phyloP scores from a whole-genome alignment of 768 basidiomycete species.

The Lactarius hatsudake region DNA sequence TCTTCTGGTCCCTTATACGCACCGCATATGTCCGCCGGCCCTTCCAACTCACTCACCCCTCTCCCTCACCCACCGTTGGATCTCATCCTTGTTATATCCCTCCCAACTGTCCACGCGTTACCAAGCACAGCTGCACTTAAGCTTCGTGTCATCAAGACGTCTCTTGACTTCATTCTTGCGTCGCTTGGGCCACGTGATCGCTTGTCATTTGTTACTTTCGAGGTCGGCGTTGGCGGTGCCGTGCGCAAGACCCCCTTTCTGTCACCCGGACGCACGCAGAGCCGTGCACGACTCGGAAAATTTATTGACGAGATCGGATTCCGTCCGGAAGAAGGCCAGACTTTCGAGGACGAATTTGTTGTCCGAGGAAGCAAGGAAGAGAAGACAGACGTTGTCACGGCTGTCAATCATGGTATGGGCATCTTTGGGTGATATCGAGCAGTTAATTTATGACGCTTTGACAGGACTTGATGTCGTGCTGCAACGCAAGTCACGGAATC shows the following conservation, averaged over 20 bases:
- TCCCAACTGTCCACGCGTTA: constrained; percentile 69
- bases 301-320: constrained; percentile 72
- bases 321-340: constrained; percentile 37
- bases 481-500: constrained; percentile 90
- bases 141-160: constrained; percentile 81
- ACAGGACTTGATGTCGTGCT: constrained; percentile 75
- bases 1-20: constrained; percentile 21
- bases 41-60: constrained; percentile 77
- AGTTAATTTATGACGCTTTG: background rate
- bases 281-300: constrained; percentile 64
- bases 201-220: constrained; percentile 88
- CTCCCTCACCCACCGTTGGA: constrained; percentile 87
- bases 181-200: constrained; percentile 77
- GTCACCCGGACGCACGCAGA: constrained; percentile 62
- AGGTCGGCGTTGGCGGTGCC: constrained; percentile 76
- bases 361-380: constrained; percentile 82
- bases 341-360: constrained; percentile 49
- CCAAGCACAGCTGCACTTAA: constrained; percentile 85
- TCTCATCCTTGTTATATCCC: constrained; percentile 85
- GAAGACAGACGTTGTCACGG: constrained; percentile 95
- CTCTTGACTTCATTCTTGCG: constrained; percentile 82
- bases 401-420: constrained; percentile 87
- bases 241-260: constrained; percentile 96
- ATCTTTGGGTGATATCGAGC: constrained; percentile 1
- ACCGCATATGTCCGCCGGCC: constrained; percentile 68